Base-by-base conservation (phyloP, 352 stramenopile genomes). In the Phytophthora pluvialis region DNA sequence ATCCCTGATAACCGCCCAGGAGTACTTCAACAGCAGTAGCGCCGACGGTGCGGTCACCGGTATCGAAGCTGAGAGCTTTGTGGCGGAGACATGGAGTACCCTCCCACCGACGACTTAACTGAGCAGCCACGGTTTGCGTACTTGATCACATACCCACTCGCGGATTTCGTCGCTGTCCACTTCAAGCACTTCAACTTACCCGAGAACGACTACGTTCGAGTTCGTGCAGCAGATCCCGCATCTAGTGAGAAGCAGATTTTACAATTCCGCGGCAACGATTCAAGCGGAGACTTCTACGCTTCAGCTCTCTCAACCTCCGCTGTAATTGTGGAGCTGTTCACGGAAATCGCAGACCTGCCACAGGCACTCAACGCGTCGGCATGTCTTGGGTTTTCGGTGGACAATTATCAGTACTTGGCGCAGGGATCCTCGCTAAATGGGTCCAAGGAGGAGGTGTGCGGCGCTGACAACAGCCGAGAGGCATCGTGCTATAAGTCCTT, bases 141-240 rank as follows among this genome's bases (percentile, higher is more conserved):
- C 63, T 55, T 70, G 32, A 57, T 90, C 40, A 71, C 70, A 25
- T 77, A 83, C 52, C 59, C 70, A 4, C 28, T 73, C 4, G 84
- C 80, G 2, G 57, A 80, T 43, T 90, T 91, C 36, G 60, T 89
- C 44, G 59, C 77, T 25, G 44, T 93, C 16, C 76, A 91, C 63
- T 89, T 91, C 45, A 58, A 70, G 10, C n/a, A 73, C 32, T 89
- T 93, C 51, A 84, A 90, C 48, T 60, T 93, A 1, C 82, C 81
- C 0, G 25, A 57, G 9, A 70, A 70, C 10, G 82, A 93, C 52
- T 83, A 80, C 47, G 55, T 93, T 31, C 48, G 80, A 26, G 33
- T 93, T 4, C 62, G 64, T 10, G 43, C 80, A 1, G 71, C 72
- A 5, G 50, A 85, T 32, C 28, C 51, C 4, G 36, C 51, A 16